Conservation (phyloP, 345 rosid genomes). For the Fremontodendron californicum region DNA sequence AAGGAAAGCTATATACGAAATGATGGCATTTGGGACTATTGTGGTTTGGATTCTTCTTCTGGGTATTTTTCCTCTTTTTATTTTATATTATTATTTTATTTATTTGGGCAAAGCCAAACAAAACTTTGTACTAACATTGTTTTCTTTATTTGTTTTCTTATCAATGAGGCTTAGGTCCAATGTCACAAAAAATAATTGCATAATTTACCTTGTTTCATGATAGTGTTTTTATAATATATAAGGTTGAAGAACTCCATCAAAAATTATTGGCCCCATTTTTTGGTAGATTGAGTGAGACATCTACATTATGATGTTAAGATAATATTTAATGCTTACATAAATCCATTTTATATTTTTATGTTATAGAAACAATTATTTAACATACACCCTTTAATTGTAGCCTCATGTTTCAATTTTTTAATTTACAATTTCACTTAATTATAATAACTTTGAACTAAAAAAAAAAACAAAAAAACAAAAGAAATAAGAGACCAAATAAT, state of each 20-base stretch:
- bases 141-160: background rate
- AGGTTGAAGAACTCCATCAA: constrained; percentile 19
- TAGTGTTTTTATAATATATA: background rate
- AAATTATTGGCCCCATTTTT: too few relatives aligned
- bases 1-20: constrained; percentile 27
- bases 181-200: background rate
- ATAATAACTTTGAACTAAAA: too few relatives aligned
- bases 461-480: too few relatives aligned
- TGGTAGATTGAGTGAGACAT: background rate
- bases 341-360: background rate
- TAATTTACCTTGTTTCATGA: background rate
- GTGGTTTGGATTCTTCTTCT: constrained; percentile 26
- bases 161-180: background rate
- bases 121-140: background rate
- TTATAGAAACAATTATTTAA: background rate
- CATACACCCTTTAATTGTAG: too few relatives aligned
- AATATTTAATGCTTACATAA: background rate
- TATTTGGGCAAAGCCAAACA: too few relatives aligned
- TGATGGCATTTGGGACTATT: constrained; percentile 21
- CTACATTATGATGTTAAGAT: background rate
- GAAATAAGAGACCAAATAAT: too few relatives aligned
- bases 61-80: background rate
- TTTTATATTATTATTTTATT: background rate
- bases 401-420: too few relatives aligned
- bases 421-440: too few relatives aligned